phyloP scores from a whole-genome alignment of 169 alveolate genomes.

The Toxoplasma gondii region DNA sequence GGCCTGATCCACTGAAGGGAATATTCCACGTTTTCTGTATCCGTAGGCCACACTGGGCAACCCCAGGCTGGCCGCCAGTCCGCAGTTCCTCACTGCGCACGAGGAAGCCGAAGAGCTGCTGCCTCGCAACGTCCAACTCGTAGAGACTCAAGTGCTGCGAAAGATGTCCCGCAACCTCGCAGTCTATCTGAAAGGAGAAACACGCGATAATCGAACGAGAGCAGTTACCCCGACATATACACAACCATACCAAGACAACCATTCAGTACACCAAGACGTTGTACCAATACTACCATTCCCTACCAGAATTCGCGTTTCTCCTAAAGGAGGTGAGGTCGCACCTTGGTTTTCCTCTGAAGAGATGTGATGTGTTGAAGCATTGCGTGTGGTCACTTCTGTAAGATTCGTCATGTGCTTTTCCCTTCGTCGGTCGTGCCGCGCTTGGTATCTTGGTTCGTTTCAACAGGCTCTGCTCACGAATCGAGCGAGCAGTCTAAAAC shows the following conservation, averaged over 20 bases:
- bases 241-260: not conserved
- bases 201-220: not conserved
- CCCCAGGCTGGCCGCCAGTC: not conserved
- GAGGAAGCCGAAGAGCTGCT: conserved; percentile 36
- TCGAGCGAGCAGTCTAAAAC: too few species aligned
- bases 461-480: too few species aligned
- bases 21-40: conserved; percentile 6
- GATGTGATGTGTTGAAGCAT: too few species aligned
- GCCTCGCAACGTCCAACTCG: not conserved
- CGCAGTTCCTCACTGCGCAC: conserved; percentile 3
- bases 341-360: too few species aligned
- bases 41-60: not conserved
- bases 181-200: not conserved
- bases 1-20: not conserved
- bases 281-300: not conserved
- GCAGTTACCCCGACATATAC: not conserved
- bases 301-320: too few species aligned
- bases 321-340: too few species aligned
- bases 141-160: conserved; percentile 31
- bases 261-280: not conserved
- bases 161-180: not conserved
- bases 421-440: too few species aligned
- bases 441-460: too few species aligned
- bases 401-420: too few species aligned
- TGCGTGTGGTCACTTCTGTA: too few species aligned